Evolutionary conservation across 768 basidiomycete genomes (phyloP), one percentile per base, ranked within the genome.

Genomic region (Tricholoma terreum): DNA sequence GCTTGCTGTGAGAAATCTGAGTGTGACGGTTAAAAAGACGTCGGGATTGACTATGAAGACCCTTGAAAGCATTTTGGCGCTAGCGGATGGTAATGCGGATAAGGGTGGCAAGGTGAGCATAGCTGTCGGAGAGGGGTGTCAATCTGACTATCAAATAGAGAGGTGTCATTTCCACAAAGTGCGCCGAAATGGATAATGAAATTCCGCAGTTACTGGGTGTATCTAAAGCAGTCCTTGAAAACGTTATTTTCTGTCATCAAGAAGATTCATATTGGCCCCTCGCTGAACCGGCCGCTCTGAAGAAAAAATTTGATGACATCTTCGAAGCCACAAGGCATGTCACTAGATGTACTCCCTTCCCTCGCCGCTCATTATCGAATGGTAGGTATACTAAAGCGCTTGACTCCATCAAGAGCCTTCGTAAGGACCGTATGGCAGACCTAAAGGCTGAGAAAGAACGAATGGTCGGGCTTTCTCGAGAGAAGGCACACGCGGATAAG

Each of bases 291-390:
- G 76, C 91, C 10, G 82, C 85, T 0, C 74, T 99, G 35, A 99
- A 99, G 80, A 98, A 98, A 81, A 98, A 98, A 70, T 99, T 99
- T 59, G 97, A 99, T 65, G 97, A 99, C 65, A 99, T 99, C 56
- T 98, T 99, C 65, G 97, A 99, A 72, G 97, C 97, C 3, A 98
- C 95, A 17, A 89, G 90, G 94, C 91, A 51, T 31, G 77, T 67
- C 40, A 33, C 43, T 15, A 27, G 1, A 4, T 30, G 30, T 30
- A 56, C 43, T 34, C n/a, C 11, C 24, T 7, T 6, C 48, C 9
- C n/a, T 21, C 17, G 30, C 12, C 45, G 17, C 43, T 59, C 30
- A 27, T 52, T 48, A 58, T 53, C 53, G 50, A 15, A 46, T 38
- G 22, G 0, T 56, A 97, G 95, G 65, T 99, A 98, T 72, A 98